phyloP scores from a whole-genome alignment of 768 basidiomycete genomes.

The Pleurotus citrinopileatus region DNA sequence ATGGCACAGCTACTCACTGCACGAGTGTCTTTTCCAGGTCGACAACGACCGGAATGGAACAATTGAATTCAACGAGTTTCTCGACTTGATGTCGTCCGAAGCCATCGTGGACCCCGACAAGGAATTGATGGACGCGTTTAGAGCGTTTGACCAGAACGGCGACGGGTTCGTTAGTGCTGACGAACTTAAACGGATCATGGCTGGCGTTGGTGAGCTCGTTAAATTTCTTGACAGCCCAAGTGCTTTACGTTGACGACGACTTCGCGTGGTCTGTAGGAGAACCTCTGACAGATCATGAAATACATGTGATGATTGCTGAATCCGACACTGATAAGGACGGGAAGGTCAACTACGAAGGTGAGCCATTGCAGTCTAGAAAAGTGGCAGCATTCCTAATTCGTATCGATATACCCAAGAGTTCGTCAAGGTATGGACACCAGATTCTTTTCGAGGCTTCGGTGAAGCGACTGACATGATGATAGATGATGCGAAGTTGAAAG shows the following conservation, averaged over 20 bases:
- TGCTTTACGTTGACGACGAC: background rate
- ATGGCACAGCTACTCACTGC: too few relatives aligned
- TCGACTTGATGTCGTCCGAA: slow-evolving; percentile 44
- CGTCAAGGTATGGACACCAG: background rate
- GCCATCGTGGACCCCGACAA: slow-evolving; percentile 39
- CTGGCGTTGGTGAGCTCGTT: slow-evolving; percentile 63
- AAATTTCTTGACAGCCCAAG: background rate
- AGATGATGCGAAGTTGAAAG: background rate
- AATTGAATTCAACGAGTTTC: slow-evolving; percentile 47
- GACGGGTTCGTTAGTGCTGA: slow-evolving; percentile 86
- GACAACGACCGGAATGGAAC: slow-evolving; percentile 42
- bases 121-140: slow-evolving; percentile 47
- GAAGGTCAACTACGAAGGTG: slow-evolving; percentile 3
- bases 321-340: slow-evolving; percentile 2
- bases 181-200: slow-evolving; percentile 92
- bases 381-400: background rate
- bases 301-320: slow-evolving; percentile 5
- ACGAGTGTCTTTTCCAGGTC: too few relatives aligned
- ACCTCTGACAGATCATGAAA: slow-evolving; percentile 2
- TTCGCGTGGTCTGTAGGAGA: background rate
- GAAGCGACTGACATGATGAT: background rate
- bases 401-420: background rate
- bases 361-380: background rate
- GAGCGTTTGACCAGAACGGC: slow-evolving; percentile 90
- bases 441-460: background rate